Base-by-base conservation (phyloP, 345 rosid genomes). In the Noccaea caerulescens region DNA sequence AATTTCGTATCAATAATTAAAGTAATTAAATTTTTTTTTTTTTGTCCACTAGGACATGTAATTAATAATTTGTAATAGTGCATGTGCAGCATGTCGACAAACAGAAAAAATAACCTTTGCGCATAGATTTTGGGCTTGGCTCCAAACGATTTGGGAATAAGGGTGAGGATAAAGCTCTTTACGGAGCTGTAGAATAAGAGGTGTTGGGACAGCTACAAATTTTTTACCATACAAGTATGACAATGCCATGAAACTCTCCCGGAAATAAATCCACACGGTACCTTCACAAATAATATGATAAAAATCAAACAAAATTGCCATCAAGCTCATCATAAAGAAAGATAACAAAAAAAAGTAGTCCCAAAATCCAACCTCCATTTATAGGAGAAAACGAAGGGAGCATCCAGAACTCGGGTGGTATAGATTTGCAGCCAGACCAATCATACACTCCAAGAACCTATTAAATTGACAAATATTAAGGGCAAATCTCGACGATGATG, bases 81-180 rank as follows among this genome's bases (percentile, higher is more conserved):
- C 18, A 16, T n/a, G n/a, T n/a, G n/a, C n/a, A n/a, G n/a, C n/a
- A n/a, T 16, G 18, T 16, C 18, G 18, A 16, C 18, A 16, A 20
- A 20, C 2, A 20, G 23, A 20, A 27, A 27, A 27, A 27, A 27
- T 27, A 27, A 27, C 30, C 30, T 27, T 27, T 1, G 30, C 30
- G 30, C 30, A 27, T 27, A 27, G 30, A 3, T 41, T 6, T 36
- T 7, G 8, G 8, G 38, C 8, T 57, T 50, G 61, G 42, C 67
- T 72, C 87, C 87, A 84, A 8, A 49, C 52, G 7, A 84, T 76
- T 43, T 80, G 58, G 10, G 43, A 18, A 49, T 84, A 84, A 51
- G 82, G 75, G 10, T 79, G 63, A 20, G 59, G 27, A 68, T 81
- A 84, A 58, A 84, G 70, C 68, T 82, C 87, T 73, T 75, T 60